Evolutionary conservation across 2,329 filamentous ascomycete genomes (phyloP), one percentile per base, ranked within the genome.

Genomic region (Pseudocercospora vitis): DNA sequence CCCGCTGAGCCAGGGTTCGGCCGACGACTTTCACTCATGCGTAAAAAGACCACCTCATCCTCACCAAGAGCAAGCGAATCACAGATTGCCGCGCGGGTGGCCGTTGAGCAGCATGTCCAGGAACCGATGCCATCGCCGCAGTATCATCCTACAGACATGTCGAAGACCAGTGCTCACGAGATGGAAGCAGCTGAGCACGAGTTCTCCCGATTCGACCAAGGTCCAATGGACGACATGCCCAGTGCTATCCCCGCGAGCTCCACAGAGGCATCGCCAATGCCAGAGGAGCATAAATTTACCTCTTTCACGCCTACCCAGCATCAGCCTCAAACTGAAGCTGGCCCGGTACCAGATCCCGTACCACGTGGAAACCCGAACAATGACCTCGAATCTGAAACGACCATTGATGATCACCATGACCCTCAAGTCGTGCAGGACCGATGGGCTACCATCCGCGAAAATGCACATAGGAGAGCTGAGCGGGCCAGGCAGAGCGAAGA

Each of bases 401-500:
- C 74, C 2, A 65, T 74, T 28, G 73, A 76, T 9, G 63, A 64
- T 24, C 48, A 61, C 16, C 62, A 65, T 37, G 63, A 68, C 24
- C 59, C 62, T 18, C 76, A 77, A 3, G 74, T 76, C 9, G 69
- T 66, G 29, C 71, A 87, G 60, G 91, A 96, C 68, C 85, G 92
- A 50, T 99, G 94, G 94, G 92, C 92, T 0, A 90, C 95, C 72
- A 96, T 97, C 62, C 84, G 91, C 61, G 92, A 91, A 78, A 96
- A 96, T 65, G 94, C 94, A 8, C 91, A 91, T 3, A 87, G 94
- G 57, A 82, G 91, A 55, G 88, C 88, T 29, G 56, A 56, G 42
- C 49, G 40, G 21, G 42, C 49, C 24, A 53, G 55, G 26, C 47
- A 56, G 16, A 84, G 81, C 50, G 87, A 90, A 62, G 84, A 88